Conservation (phyloP, 164 flowering plant genomes). For the Nymphaea thermarum region DNA sequence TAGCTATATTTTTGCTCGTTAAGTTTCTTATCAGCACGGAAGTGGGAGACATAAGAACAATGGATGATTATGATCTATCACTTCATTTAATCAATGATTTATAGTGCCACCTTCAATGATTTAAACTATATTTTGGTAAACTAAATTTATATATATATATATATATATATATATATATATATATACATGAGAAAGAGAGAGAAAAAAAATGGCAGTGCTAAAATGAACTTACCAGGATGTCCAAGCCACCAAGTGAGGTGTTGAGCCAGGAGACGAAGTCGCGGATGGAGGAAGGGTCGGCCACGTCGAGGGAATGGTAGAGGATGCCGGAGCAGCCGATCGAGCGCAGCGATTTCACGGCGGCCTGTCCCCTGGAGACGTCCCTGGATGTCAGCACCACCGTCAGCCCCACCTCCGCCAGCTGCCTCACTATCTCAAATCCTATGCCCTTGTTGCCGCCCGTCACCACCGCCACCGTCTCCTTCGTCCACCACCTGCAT, state of each 20-base stretch:
- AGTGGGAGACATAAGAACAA: no score
- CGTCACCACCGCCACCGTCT: slow-evolving; percentile 62
- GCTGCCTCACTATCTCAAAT: slow-evolving; percentile 40
- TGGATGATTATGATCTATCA: no score
- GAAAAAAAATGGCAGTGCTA: no score
- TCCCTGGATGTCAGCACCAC: slow-evolving; percentile 72
- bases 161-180: no score
- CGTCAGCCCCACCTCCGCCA: slow-evolving; percentile 55
- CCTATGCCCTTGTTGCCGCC: slow-evolving; percentile 91
- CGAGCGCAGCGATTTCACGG: slow-evolving; percentile 26
- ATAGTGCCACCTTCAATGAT: no score
- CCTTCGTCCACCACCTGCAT: slow-evolving; percentile 73
- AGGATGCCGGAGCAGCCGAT: slow-evolving; percentile 17
- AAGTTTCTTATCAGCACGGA: no score
- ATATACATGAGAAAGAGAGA: no score
- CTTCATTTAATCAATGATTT: no score
- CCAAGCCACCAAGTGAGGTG: slow-evolving; percentile 26
- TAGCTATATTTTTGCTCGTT: no score
- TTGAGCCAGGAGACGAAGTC: slow-evolving; percentile 39
- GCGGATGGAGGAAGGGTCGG: slow-evolving; percentile 37
- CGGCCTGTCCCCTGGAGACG: slow-evolving; percentile 29
- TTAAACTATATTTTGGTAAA: no score
- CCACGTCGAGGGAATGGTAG: slow-evolving; percentile 35
- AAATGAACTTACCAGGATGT: slow-evolving; percentile 61
- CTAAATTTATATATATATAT: no score